Conservation (phyloP, 192 early-diverging fungal species). For the Podila verticillata region DNA sequence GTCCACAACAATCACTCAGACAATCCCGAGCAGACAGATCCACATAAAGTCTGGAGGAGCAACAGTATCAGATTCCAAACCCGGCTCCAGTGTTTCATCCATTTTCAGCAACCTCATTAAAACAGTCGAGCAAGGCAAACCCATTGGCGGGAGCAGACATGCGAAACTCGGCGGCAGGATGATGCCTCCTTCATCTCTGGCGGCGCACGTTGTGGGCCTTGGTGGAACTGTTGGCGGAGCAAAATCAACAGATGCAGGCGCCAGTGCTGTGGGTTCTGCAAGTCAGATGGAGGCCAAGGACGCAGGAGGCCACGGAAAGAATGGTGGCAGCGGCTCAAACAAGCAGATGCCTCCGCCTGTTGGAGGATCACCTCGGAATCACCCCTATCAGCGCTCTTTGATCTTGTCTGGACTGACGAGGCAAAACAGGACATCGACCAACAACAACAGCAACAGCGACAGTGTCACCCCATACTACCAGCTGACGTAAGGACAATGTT, state of each 20-base stretch:
- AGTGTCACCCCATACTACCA: background rate
- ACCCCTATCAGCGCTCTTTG: constrained; percentile 41
- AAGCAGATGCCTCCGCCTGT: constrained; percentile 39
- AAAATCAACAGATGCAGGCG: background rate
- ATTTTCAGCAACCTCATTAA: constrained; percentile 46
- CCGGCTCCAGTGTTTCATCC: background rate
- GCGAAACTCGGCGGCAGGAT: constrained; percentile 14
- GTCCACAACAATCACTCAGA: background rate
- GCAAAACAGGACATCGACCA: constrained; percentile 9
- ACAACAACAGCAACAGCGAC: background rate
- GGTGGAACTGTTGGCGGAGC: constrained; percentile 25
- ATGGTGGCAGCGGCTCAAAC: background rate
- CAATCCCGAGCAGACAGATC: background rate
- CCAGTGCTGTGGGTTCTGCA: no score
- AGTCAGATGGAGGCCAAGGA: background rate
- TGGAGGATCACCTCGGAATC: constrained; percentile 21
- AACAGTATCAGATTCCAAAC: background rate
- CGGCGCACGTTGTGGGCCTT: constrained; percentile 34
- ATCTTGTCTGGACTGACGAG: constrained; percentile 6
- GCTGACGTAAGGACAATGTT: no score
- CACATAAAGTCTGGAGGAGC: background rate
- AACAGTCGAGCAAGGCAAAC: constrained; percentile 38
- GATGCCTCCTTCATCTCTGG: constrained; percentile 39
- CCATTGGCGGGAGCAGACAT: constrained; percentile 39
- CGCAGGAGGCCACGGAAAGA: background rate